Percentiles rank a stretch among this genome's conserved stretches.
Conservation (phyloP, 1,284 basidiomycete genomes). For the Malassezia furfur region DNA sequence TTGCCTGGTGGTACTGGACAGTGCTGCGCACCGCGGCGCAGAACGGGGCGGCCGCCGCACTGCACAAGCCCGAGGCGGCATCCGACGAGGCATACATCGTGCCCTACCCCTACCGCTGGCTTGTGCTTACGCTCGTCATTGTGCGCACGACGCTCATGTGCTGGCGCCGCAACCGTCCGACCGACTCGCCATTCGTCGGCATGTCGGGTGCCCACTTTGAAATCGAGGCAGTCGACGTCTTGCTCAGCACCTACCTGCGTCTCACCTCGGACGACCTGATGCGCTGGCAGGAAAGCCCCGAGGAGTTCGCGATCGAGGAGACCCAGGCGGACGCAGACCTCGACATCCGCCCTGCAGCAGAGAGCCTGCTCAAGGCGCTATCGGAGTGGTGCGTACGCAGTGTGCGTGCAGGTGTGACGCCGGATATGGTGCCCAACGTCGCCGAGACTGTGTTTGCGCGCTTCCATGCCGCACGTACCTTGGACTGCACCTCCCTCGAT, state of each 20-base stretch:
- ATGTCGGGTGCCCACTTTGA: constrained; percentile 24
- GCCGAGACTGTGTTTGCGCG: constrained; percentile 33
- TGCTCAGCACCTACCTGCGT: constrained; percentile 34
- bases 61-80: constrained; percentile 24
- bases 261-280: constrained; percentile 35
- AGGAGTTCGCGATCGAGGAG: constrained; percentile 39
- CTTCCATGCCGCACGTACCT: constrained; percentile 23
- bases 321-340: constrained; percentile 34
- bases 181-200: constrained; percentile 25
- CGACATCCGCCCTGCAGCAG: constrained; percentile 43
- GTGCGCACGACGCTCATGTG: constrained; percentile 30
- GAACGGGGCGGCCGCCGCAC: constrained; percentile 20
- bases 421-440: constrained; percentile 15
- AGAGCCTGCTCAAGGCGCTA: constrained; percentile 33
- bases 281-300: constrained; percentile 36
- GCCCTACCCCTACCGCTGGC: constrained; percentile 36
- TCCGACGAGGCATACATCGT: constrained; percentile 20
- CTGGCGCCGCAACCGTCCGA: constrained; percentile 31
- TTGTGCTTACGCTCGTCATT: constrained; percentile 38
- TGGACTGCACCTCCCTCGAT: constrained; percentile 19
- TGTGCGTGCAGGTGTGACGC: constrained; percentile 10
- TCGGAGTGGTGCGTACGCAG: constrained; percentile 26
- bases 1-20: constrained; percentile 43
- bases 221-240: constrained; percentile 28
- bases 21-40: constrained; percentile 21